Base-by-base conservation (phyloP, 306 rosid species). In the Gastrolobium villosum region DNA sequence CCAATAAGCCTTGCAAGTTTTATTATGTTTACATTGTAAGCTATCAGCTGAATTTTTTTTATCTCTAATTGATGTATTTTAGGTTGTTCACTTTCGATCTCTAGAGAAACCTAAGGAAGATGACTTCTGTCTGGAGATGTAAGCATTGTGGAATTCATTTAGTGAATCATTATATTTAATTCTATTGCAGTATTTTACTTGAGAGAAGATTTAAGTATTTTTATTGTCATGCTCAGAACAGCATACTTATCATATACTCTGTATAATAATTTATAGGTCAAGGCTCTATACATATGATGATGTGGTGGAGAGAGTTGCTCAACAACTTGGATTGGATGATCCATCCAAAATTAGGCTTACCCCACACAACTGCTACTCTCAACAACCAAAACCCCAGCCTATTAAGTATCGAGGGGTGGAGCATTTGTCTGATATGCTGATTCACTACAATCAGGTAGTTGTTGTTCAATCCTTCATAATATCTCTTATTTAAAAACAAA, bases 71-170 rank as follows among this genome's bases (percentile, higher is more conserved):
- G 57, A 74, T 88, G 35, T 70, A 32, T 72, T 40, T 68, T 83
- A 93, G 98, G 93, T 93, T 86, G 98, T 93, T 86, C 98, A 90
- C 84, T 93, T 91, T 39, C 93, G 98, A 35, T 84, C 93, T 32
- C 86, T 93, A 30, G 97, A 93, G 7, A 93, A 88, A 84, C 97
- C 97, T 31, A 91, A 93, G 84, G 98, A 93, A 70, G 97, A 93
- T 76, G 97, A 91, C 84, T 93, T 93, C 87, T 77, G 87, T 63
- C 81, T 93, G 48, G 97, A 91, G 78, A 82, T 93, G 98, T 93
- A 86, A 89, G 98, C 78, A 62, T 7, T 13, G 20, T 76, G 65
- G 63, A 6, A 63, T 78, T 77, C 59, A 46, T 74, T 57, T 49
- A 79, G 69, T 64, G 55, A 45, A 68, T 81, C 30, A 35, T 57